Evolutionary conservation across 768 basidiomycete species (phyloP), one percentile per base, ranked within the genome.

Genomic region (Amanita muscaria): DNA sequence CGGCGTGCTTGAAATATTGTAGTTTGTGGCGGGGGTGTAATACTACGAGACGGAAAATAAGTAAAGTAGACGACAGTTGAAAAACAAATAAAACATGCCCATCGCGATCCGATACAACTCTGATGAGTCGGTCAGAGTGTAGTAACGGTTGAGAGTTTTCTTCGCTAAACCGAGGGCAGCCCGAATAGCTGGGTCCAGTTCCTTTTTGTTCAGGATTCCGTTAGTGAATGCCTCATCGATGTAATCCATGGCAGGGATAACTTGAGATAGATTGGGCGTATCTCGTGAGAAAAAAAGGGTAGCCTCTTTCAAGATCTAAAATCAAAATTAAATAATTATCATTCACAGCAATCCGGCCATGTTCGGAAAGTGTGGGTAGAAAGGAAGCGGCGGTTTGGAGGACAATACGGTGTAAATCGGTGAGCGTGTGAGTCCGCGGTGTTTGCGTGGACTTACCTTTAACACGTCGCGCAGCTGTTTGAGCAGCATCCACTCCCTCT

Each of bases 401-500:
- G 35, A 36, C 15, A 19, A 16, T 16, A 18, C 10, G 18, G 10
- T 16, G 35, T 14, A 36, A 10, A 19, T 36, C 14, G 19, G 35
- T 15, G 15, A 36, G n/a, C 19, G 18, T 10, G 10, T 18, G 18
- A 16, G 35, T 16, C 32, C 14, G 12, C 14, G 32, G 15, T 16
- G 35, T 15, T 10, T 36, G 35, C 19, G 10, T 9, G 10, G 4
- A 27, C 47, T 15, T 38, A 59, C 60, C 57, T 59, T 40, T 6
- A 63, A 39, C 2, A 51, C 48, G 25, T 59, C 50, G 0, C 49
- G 24, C 45, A 65, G 49, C 34, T 63, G 53, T 21, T 49, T 25
- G 4, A 51, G 46, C 21, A 61, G 49, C 22, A 37, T 47, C 64
- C 64, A 66, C 40, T 64, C 50, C 32, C 36, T 31, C 4, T 42